Conservation (phyloP, 2,329 filamentous ascomycete species). For the Trichoderma asperellum region DNA sequence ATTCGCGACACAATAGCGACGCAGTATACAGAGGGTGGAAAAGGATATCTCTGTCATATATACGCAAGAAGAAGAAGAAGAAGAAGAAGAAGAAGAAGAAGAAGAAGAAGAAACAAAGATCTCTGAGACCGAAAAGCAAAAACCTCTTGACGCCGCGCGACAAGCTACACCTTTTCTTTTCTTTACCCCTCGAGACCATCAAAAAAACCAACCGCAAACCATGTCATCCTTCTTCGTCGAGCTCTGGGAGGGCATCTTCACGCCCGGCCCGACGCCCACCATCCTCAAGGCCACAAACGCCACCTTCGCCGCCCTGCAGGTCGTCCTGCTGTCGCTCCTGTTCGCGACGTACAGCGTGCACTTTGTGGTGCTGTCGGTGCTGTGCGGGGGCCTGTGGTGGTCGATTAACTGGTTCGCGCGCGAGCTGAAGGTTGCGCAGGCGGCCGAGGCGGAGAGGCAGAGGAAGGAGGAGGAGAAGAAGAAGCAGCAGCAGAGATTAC, state of each 20-base stretch:
- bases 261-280: conserved; percentile 83
- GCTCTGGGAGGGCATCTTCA: conserved; percentile 93
- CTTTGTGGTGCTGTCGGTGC: conserved; percentile 77
- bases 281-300: conserved; percentile 88
- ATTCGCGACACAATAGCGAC: neutral
- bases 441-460: conserved; percentile 50
- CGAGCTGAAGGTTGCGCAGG: conserved; percentile 58
- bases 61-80: neutral
- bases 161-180: neutral
- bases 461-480: conserved; percentile 43
- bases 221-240: conserved; percentile 71
- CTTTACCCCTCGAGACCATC: neutral
- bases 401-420: conserved; percentile 95
- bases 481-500: conserved; percentile 39
- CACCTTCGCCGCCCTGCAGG: conserved; percentile 83
- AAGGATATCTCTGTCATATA: neutral
- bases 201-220: conserved; percentile 19
- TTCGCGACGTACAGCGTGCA: conserved; percentile 84
- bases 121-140: neutral
- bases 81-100: too few relatives aligned
- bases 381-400: conserved; percentile 86
- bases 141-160: neutral
- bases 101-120: too few relatives aligned
- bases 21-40: neutral
- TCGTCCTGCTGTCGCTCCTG: conserved; percentile 75